Evolutionary conservation across 176 grass and related monocot species (phyloP).

Genomic region (Bolboschoenus planiculmis): DNA sequence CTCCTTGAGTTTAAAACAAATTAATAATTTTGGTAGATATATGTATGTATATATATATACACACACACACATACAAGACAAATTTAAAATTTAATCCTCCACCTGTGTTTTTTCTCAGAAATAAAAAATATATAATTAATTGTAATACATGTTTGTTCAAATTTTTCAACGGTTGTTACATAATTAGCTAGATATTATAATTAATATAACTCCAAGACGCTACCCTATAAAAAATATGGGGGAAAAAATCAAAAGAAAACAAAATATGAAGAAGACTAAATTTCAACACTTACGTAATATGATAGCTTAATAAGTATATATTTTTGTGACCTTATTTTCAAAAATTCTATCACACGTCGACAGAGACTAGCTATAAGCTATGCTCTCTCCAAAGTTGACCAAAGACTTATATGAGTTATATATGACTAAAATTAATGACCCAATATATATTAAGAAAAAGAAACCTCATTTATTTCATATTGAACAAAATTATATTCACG

Average conservation of each 20-base stretch:
- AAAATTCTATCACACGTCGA: neutral
- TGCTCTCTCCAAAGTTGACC: neutral
- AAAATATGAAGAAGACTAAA: neutral
- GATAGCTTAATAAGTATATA: neutral
- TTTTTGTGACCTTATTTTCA: constrained; percentile 6
- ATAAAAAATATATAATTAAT: neutral
- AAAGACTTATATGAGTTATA: too few relatives aligned
- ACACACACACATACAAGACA: neutral
- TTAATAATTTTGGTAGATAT: neutral
- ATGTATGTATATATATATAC: too few relatives aligned
- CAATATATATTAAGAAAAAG: neutral
- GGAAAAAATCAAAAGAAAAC: neutral
- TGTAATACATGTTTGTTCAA: neutral
- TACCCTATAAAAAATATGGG: neutral
- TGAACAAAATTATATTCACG: neutral
- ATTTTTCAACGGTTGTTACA: neutral
- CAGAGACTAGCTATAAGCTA: neutral
- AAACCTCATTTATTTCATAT: neutral
- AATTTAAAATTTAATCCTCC: neutral
- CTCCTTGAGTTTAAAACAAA: neutral
- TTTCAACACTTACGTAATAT: neutral
- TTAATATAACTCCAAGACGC: neutral
- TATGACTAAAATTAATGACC: neutral
- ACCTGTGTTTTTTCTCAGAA: neutral
- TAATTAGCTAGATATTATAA: neutral